These are phyloP conservation scores for Cinchona pubescens DNA, from an alignment of 257 asterid species.

Conservation along the genomic window DNA sequence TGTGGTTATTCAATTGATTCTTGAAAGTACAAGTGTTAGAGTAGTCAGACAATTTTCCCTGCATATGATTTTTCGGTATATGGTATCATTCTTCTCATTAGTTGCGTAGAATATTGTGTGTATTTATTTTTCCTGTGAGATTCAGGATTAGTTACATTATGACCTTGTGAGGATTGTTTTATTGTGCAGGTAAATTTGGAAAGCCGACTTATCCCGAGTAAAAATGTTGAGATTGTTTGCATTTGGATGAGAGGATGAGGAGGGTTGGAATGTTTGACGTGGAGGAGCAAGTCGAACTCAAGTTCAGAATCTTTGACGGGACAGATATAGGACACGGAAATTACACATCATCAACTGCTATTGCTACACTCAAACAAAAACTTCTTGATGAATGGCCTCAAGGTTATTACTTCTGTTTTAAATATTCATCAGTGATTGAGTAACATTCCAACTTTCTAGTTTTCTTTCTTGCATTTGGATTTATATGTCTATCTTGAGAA, in stretches of 20 bases:
- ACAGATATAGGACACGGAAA: slow-evolving; percentile 59
- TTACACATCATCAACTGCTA: slow-evolving; percentile 42
- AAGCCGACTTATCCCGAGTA: not conserved
- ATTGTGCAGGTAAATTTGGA: not conserved
- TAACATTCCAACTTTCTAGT: not conserved
- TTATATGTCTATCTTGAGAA: not conserved
- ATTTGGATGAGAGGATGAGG: slow-evolving; percentile 8
- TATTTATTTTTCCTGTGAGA: not conserved
- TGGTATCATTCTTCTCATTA: not conserved
- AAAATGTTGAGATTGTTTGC: not conserved
- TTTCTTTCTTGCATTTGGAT: not conserved
- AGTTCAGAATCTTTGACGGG: slow-evolving; percentile 68
- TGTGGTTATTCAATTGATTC: not conserved
- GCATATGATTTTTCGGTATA: not conserved
- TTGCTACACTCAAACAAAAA: slow-evolving; percentile 47
- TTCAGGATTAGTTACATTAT: not conserved
- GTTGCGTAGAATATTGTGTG: not conserved
- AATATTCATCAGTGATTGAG: not conserved
- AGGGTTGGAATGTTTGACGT: slow-evolving; percentile 44
- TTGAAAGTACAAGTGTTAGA: not conserved
- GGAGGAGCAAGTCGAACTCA: slow-evolving; percentile 46
- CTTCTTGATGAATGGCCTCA: slow-evolving; percentile 68
- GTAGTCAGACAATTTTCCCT: not conserved
- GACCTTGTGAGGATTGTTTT: not conserved
- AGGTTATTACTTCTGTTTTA: slow-evolving; percentile 32